Evolutionary conservation across 129 eudicot genomes (phyloP).

Genomic region (Helianthus annuus): HanXRQr2.0-SUNRISE NC_035448.2:186238889-186239388

Average conservation of each 20-base stretch:
- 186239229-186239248: conserved; percentile 87
- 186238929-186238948: too few relatives aligned
- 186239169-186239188: conserved; percentile 75
- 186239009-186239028: too few relatives aligned
- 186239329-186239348: conserved; percentile 14
- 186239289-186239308: conserved; percentile 83
- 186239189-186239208: conserved; percentile 73
- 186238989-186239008: too few relatives aligned
- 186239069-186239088: not conserved
- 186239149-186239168: conserved; percentile 67
- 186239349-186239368: conserved; percentile 22
- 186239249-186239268: conserved; percentile 72
- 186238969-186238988: not conserved
- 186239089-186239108: not conserved
- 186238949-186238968: too few relatives aligned
- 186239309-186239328: conserved; percentile 65
- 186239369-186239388: not conserved
- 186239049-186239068: too few relatives aligned
- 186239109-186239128: not conserved
- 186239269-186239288: conserved; percentile 65
- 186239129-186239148: conserved; percentile 49
- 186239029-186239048: too few relatives aligned
- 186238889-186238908: too few relatives aligned
- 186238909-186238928: too few relatives aligned
- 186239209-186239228: conserved; percentile 74